These are phyloP conservation scores for Liquidambar formosana DNA, from an alignment of 164 flowering plant species.

Conservation along the genomic window DNA sequence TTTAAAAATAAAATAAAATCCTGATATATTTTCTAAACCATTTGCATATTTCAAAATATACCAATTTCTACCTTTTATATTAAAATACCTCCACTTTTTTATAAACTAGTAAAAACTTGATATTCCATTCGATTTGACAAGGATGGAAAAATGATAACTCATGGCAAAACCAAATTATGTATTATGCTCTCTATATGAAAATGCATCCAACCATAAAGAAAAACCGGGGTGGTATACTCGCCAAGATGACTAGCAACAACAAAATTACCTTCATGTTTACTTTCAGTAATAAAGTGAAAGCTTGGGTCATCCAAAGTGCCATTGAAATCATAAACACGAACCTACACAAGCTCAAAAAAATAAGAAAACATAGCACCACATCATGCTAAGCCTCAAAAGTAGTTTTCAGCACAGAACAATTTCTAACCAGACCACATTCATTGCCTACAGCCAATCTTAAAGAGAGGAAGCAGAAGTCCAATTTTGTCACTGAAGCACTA, in stretches of 20 bases:
- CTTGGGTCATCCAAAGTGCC: constrained; percentile 35
- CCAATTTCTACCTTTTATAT: neutral
- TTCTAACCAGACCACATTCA: constrained; percentile 81
- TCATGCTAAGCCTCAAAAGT: neutral
- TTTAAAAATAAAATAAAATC: no score
- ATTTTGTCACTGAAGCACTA: constrained; percentile 54
- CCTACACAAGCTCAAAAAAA: constrained; percentile 41
- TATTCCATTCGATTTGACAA: neutral
- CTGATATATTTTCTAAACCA: no score
- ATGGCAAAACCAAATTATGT: neutral
- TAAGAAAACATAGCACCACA: constrained; percentile 10
- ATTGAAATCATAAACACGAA: constrained; percentile 53
- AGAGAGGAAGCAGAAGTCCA: constrained; percentile 59
- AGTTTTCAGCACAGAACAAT: constrained; percentile 6
- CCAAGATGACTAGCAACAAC: neutral
- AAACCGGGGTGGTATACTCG: neutral
- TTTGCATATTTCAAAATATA: neutral
- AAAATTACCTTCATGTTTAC: constrained; percentile 47
- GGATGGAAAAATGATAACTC: neutral
- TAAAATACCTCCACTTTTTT: neutral
- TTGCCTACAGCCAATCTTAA: constrained; percentile 73
- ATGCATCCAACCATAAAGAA: neutral
- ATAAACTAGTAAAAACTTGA: neutral
- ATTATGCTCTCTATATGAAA: neutral
- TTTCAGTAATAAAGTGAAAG: constrained; percentile 56